Evolutionary conservation across 2,329 filamentous ascomycete species (phyloP), one percentile per base, ranked within the genome.

Genomic region (Colletotrichum spaethianum): DNA sequence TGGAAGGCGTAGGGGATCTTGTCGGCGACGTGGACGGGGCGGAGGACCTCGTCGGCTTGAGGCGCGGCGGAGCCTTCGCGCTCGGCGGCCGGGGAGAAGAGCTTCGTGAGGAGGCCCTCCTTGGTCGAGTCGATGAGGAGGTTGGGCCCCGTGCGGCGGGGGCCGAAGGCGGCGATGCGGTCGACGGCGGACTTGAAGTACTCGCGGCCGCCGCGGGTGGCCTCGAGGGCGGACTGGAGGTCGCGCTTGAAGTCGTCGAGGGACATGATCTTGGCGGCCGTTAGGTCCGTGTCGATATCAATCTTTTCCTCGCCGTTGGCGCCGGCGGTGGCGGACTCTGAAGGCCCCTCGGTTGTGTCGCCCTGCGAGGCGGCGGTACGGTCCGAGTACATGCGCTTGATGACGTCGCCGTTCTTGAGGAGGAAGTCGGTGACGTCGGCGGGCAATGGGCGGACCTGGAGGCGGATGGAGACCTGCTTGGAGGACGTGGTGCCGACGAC

Each of bases 1-100:
- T 99, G 96, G 87, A 99, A 99, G 59, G 94, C 95, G 80, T 99
- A 95, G 11, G 91, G 87, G 74, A 98, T 93, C 80, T 97, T 98
- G 84, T 98, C 96, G 69, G 92, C 91, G 75, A 98, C 92, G 78
- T 96, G 93, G 60, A 87, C 87, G 4, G 92, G 86, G 66, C 87
- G 83, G 52, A 93, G 83, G 60, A 83, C 82, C 67, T 89, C 87
- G 59, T 86, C 84, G 4, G 84, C 83, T 8, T 82, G 81, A 4
- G 83, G 84, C 23, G 57, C 64, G 28, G 79, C 76, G 31, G 74
- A 74, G 7, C 81, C 79, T 9, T 76, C 75, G 40, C 76, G 67
- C 36, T 76, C 69, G 53, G 82, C 79, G 7, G 79, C 56, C 5
- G 63, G 26, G 0, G 82, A 80, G 75, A 91, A 95, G 83, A 94